Percentiles rank a stretch among this genome's conserved stretches.
Conservation (phyloP, 1,284 basidiomycete species). For the Ganoderma sp. region DNA sequence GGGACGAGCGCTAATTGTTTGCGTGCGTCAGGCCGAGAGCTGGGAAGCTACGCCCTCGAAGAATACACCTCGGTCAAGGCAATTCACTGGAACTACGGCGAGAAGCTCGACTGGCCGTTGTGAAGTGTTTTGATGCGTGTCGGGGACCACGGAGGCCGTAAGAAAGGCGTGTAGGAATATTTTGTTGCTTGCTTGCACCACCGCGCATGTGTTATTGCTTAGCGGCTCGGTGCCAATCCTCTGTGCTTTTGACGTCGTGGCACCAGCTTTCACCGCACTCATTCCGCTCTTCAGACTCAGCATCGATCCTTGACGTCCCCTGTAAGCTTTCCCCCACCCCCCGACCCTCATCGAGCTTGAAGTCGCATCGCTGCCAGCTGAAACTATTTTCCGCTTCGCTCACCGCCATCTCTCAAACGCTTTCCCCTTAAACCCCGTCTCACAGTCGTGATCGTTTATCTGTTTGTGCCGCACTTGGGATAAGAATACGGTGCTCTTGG, state of each 20-base stretch:
- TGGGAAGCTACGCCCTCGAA: conserved; percentile 87
- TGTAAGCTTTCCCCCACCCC: background rate
- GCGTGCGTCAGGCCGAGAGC: conserved; percentile 71
- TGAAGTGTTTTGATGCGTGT: conserved; percentile 40
- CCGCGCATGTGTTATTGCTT: background rate
- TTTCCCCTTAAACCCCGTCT: background rate
- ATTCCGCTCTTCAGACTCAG: background rate
- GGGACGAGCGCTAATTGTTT: conserved; percentile 24
- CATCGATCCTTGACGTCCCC: background rate
- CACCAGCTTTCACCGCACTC: background rate
- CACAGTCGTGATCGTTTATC: background rate
- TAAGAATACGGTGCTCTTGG: background rate
- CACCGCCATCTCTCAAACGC: background rate
- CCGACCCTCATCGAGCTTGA: too few relatives aligned
- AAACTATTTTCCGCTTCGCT: background rate
- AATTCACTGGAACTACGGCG: conserved; percentile 87
- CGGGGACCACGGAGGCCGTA: conserved; percentile 9
- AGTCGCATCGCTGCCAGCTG: background rate
- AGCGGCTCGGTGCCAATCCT: background rate
- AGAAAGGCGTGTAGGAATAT: conserved; percentile 24
- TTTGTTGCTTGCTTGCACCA: background rate
- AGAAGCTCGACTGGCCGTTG: conserved; percentile 79
- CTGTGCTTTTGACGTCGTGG: background rate
- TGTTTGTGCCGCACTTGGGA: background rate
- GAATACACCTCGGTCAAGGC: conserved; percentile 87